Percentiles rank a stretch among this genome's conserved stretches.
Conservation (phyloP, 257 asterid genomes). For the Solanum sparsipilum region DNA sequence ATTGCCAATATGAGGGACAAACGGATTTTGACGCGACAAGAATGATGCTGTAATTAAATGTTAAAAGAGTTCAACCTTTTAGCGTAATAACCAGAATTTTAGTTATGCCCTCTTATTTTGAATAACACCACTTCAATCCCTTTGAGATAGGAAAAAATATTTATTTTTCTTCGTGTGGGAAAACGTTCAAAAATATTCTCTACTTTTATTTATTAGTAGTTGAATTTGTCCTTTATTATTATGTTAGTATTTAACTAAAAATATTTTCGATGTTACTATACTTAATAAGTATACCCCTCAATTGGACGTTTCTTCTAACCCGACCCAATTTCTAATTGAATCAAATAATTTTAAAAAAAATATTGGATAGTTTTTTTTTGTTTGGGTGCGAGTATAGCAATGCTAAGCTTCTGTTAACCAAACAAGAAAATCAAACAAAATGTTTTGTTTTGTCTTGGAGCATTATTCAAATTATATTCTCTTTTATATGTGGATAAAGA, state of each 20-base stretch:
- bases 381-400: not conserved
- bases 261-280: not conserved
- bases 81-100: not conserved
- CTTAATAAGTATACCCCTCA: not conserved
- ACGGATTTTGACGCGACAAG: not conserved
- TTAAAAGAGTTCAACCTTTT: not conserved
- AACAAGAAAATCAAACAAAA: not conserved
- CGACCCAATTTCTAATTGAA: no score
- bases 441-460: not conserved
- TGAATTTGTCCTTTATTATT: not conserved
- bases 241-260: not conserved
- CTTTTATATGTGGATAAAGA: not conserved
- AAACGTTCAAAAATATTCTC: not conserved
- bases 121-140: not conserved
- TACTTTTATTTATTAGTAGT: not conserved
- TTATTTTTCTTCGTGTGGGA: not conserved
- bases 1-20: not conserved
- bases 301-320: not conserved
- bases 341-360: not conserved
- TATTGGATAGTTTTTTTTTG: not conserved
- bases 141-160: not conserved
- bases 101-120: not conserved
- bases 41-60: not conserved
- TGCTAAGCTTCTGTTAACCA: not conserved
- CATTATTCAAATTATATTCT: not conserved